phyloP scores from a whole-genome alignment of 169 alveolate species.

The Eimeria acervulina region DNA sequence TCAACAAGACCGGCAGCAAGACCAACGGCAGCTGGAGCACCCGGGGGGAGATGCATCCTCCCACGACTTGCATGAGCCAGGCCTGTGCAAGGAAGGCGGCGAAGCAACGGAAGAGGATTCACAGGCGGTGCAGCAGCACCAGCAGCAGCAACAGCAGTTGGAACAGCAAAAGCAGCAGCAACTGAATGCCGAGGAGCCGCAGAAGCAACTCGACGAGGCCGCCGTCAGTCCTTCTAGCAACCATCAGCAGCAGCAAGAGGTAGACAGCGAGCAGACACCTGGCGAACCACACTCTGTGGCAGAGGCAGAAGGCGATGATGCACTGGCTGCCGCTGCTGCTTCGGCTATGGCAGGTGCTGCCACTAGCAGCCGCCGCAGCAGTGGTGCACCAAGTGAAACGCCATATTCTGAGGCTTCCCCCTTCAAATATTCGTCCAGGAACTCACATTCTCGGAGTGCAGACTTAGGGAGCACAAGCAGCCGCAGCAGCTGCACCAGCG shows the following conservation, averaged over 20 bases:
- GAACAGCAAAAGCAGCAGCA: slow-evolving; percentile 61
- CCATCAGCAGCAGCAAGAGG: slow-evolving; percentile 24
- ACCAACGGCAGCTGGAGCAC: slow-evolving; percentile 10
- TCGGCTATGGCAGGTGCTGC: background rate
- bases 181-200: slow-evolving; percentile 3
- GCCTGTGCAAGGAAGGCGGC: background rate
- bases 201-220: slow-evolving; percentile 18
- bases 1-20: background rate
- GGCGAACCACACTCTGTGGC: background rate
- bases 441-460: slow-evolving; percentile 36
- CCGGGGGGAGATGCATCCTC: background rate
- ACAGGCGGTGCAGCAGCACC: slow-evolving; percentile 43
- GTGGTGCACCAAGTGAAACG: background rate
- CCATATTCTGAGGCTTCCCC: background rate
- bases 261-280: background rate
- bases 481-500: slow-evolving; percentile 44
- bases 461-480: background rate
- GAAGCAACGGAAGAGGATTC: background rate
- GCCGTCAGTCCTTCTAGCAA: background rate
- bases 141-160: background rate
- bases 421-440: background rate
- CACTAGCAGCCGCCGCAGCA: slow-evolving; percentile 53
- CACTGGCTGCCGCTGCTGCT: background rate
- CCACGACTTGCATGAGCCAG: background rate
- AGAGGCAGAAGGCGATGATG: background rate